Evolutionary conservation across 2,329 filamentous ascomycete species (phyloP).

Genomic region (Orbilia ellipsospora): DNA sequence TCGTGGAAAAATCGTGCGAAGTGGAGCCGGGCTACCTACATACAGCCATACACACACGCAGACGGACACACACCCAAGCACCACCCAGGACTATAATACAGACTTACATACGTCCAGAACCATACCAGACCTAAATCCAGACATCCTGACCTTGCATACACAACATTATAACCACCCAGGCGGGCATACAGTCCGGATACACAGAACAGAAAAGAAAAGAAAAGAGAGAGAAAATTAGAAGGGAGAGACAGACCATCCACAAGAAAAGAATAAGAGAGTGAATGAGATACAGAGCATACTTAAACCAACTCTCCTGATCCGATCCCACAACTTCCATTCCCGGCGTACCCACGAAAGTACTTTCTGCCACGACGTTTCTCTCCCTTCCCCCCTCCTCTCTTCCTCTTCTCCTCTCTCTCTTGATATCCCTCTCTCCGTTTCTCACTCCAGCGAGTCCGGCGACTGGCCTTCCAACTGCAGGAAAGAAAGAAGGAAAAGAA

Average conservation of each 20-base stretch:
- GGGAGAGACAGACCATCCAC: too few relatives aligned
- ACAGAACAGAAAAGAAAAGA: too few relatives aligned
- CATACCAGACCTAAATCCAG: neutral
- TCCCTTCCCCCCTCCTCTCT: neutral
- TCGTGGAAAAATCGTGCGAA: slow-evolving; percentile 56
- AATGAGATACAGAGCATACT: neutral
- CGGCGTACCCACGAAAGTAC: slow-evolving; percentile 32
- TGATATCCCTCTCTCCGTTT: neutral
- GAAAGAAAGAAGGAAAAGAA: slow-evolving; percentile 7
- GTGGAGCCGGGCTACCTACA: slow-evolving; percentile 39
- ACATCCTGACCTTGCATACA: neutral
- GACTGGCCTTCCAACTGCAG: slow-evolving; percentile 53
- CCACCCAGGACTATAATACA: neutral
- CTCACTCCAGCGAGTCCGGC: neutral
- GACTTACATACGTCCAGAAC: slow-evolving; percentile 1
- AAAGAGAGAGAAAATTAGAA: too few relatives aligned
- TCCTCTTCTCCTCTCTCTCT: slow-evolving; percentile 7
- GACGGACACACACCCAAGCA: neutral
- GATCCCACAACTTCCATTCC: slow-evolving; percentile 55
- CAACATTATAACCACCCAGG: neutral
- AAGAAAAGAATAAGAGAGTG: too few relatives aligned
- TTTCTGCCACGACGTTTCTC: slow-evolving; percentile 25
- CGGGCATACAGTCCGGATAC: too few relatives aligned
- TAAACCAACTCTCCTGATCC: slow-evolving; percentile 47
- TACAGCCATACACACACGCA: slow-evolving; percentile 1